A percentile compares a stretch with the other conserved stretches of the same genome.
Evolutionary conservation across 2,329 filamentous ascomycete genomes (phyloP).

Genomic region (Periconia sp.): DNA sequence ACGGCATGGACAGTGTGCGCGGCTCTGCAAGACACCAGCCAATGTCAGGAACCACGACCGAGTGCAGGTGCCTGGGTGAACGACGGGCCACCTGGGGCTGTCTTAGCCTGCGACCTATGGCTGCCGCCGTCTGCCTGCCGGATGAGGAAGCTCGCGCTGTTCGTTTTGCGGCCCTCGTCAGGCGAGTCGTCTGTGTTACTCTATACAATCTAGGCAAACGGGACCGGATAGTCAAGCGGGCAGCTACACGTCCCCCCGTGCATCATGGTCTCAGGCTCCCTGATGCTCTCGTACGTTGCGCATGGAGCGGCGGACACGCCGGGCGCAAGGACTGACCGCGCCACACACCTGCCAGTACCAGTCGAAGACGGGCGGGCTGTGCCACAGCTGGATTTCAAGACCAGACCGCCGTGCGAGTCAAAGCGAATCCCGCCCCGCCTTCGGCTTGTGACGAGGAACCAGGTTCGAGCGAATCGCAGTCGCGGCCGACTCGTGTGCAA

Average conservation of each 20-base stretch:
- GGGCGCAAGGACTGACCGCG: no score
- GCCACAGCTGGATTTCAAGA: constrained; percentile 14
- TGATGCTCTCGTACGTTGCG: neutral
- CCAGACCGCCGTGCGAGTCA: constrained; percentile 4
- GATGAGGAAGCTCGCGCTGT: constrained; percentile 2
- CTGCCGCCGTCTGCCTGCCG: constrained; percentile 13
- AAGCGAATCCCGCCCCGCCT: constrained; percentile 5
- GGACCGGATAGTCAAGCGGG: constrained; percentile 6
- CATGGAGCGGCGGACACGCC: no score
- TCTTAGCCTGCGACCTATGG: constrained; percentile 19
- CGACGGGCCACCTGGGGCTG: constrained; percentile 1
- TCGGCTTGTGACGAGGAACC: constrained; percentile 15
- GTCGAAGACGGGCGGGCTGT: constrained; percentile 5
- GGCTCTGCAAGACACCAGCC: neutral
- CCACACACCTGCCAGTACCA: no score
- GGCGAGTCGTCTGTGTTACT: constrained; percentile 5
- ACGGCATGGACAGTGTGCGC: constrained; percentile 2
- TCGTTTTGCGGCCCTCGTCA: constrained; percentile 12
- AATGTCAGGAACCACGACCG: neutral
- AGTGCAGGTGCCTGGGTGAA: neutral
- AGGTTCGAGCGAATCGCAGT: constrained; percentile 17
- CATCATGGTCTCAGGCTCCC: constrained; percentile 14
- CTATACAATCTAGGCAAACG: constrained; percentile 1
- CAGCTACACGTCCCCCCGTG: neutral
- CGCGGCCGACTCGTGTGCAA: constrained; percentile 6